A percentile compares a stretch with the other conserved stretches of the same genome.
Conservation (phyloP, 306 rosid genomes). For the Leucaena leucocephala region DNA sequence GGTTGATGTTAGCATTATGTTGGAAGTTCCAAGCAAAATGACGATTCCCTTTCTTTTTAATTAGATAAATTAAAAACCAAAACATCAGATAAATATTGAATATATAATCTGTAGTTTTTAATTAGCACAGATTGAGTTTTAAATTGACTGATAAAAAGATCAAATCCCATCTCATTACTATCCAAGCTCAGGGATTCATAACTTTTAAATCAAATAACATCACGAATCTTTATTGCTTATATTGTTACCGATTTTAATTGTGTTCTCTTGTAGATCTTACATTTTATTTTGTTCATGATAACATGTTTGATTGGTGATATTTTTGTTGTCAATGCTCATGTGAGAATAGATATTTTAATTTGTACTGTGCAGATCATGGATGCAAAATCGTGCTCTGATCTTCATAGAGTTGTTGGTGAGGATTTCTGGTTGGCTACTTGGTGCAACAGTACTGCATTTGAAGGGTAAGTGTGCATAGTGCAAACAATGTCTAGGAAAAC, state of each 20-base stretch:
- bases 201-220: background rate
- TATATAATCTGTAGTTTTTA: constrained; percentile 12
- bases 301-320: constrained; percentile 9
- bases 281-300: background rate
- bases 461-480: constrained; percentile 62
- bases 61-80: background rate
- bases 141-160: constrained; percentile 3
- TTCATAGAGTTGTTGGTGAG: constrained; percentile 75
- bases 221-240: background rate
- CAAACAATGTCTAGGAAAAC: constrained; percentile 31
- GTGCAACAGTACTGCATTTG: constrained; percentile 89
- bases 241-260: background rate
- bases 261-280: constrained; percentile 15
- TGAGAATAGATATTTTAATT: constrained; percentile 27
- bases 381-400: constrained; percentile 90
- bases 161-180: constrained; percentile 27
- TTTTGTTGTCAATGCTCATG: background rate
- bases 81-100: constrained; percentile 4
- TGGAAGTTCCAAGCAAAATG: constrained; percentile 24
- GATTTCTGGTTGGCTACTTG: constrained; percentile 94
- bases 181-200: constrained; percentile 22
- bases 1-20: background rate
- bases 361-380: constrained; percentile 64
- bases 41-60: constrained; percentile 16
- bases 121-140: background rate